Evolutionary conservation across 169 alveolate species (phyloP).

Genomic region (Cryptosporidium viatorum): DNA sequence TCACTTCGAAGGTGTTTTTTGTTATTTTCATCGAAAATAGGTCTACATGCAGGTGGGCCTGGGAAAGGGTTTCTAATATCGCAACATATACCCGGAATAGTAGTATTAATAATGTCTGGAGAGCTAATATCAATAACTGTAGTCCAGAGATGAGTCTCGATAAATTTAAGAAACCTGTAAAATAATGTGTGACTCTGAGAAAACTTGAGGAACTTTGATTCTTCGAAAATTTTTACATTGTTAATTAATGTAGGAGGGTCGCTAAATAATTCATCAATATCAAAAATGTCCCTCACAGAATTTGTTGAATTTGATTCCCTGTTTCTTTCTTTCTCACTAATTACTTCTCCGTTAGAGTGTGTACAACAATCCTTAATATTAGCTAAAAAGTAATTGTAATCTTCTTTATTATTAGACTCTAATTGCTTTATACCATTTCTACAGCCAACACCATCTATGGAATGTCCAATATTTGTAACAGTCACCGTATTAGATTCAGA

Average conservation of each 20-base stretch:
- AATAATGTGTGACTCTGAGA: constrained; percentile 56
- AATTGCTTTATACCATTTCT: not conserved
- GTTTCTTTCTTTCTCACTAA: not conserved
- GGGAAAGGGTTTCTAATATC: constrained; percentile 72
- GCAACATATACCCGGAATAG: constrained; percentile 57
- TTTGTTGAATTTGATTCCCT: not conserved
- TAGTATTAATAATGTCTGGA: constrained; percentile 51
- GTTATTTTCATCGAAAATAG: constrained; percentile 53
- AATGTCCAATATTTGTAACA: not conserved
- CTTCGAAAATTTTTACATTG: constrained; percentile 50
- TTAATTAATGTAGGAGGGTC: constrained; percentile 31
- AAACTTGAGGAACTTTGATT: constrained; percentile 41
- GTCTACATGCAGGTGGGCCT: constrained; percentile 73
- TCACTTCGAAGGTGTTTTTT: constrained; percentile 33
- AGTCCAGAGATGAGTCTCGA: constrained; percentile 70
- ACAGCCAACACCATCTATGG: not conserved
- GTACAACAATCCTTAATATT: not conserved
- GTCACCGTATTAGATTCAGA: not conserved
- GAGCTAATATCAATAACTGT: constrained; percentile 73
- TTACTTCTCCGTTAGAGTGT: not conserved
- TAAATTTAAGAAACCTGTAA: constrained; percentile 47
- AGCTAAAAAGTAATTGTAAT: not conserved
- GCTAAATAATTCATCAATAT: constrained; percentile 24
- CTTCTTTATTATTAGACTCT: not conserved
- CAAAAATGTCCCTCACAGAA: not conserved